Evolutionary conservation across 1,284 basidiomycete species (phyloP).

Genomic region (Pterula multifida): DNA sequence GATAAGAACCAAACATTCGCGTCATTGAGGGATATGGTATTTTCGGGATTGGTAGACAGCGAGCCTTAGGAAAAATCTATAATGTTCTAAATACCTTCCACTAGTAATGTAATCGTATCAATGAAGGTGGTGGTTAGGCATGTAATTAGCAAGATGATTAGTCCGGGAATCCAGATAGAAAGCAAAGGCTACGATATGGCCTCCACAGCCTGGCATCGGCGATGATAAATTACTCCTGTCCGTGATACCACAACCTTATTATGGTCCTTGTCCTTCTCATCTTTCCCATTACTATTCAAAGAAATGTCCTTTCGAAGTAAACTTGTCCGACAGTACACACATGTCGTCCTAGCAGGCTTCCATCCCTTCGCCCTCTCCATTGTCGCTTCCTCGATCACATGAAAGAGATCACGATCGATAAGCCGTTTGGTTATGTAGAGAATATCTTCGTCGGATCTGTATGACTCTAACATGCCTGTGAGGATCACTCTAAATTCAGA

Average conservation of each 20-base stretch:
- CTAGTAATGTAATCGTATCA: neutral
- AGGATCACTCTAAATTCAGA: slow-evolving; percentile 87
- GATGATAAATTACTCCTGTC: slow-evolving; percentile 49
- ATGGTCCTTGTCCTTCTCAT: neutral
- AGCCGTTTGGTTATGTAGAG: slow-evolving; percentile 81
- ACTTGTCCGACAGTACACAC: slow-evolving; percentile 13
- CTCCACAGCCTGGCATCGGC: slow-evolving; percentile 28
- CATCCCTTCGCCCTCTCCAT: slow-evolving; percentile 40
- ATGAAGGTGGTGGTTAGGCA: neutral
- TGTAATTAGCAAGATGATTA: neutral
- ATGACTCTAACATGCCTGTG: slow-evolving; percentile 89
- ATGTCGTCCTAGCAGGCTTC: slow-evolving; percentile 30
- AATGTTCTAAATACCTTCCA: neutral
- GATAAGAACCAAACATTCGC: slow-evolving; percentile 40
- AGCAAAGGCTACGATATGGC: slow-evolving; percentile 10
- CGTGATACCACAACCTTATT: slow-evolving; percentile 40
- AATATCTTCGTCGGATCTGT: slow-evolving; percentile 85
- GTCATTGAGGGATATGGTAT: slow-evolving; percentile 49
- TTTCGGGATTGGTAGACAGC: slow-evolving; percentile 28
- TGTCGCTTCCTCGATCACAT: slow-evolving; percentile 48
- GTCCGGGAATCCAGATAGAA: too few relatives aligned
- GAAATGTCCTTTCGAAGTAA: neutral
- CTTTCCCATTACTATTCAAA: neutral
- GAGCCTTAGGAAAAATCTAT: neutral
- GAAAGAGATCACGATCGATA: slow-evolving; percentile 75